Conservation (phyloP, 2,329 filamentous ascomycete species). For the Fusarium torreyae region DNA sequence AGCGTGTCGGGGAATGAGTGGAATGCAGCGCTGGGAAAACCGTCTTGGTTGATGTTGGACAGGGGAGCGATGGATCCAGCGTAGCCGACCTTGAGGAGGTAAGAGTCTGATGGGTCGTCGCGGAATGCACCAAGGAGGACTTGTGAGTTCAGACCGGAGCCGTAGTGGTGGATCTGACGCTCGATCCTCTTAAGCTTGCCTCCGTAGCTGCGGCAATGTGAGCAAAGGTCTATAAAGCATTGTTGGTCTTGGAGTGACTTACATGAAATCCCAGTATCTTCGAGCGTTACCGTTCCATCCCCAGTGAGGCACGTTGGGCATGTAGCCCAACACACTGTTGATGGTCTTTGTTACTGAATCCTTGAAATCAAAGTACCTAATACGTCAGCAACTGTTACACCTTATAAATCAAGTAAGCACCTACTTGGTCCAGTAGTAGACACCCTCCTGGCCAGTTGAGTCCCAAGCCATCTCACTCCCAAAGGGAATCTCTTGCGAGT, state of each 20-base stretch:
- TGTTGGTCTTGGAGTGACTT: slow-evolving; percentile 37
- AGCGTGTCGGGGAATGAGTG: slow-evolving; percentile 71
- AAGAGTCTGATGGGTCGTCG: slow-evolving; percentile 60
- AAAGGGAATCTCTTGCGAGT: slow-evolving; percentile 66
- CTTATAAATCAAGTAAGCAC: rapidly evolving
- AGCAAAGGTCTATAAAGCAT: not conserved
- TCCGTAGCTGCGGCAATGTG: slow-evolving; percentile 53
- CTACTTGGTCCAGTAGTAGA: slow-evolving; percentile 71
- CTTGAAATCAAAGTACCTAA: slow-evolving; percentile 64
- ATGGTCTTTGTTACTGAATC: slow-evolving; percentile 65
- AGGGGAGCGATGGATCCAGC: slow-evolving; percentile 68
- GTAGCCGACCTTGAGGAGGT: slow-evolving; percentile 69
- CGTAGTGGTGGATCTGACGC: slow-evolving; percentile 70
- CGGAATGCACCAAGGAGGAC: slow-evolving; percentile 69
- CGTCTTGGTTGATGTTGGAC: slow-evolving; percentile 69
- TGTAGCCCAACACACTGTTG: slow-evolving; percentile 69
- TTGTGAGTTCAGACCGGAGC: slow-evolving; percentile 70
- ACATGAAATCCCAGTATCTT: slow-evolving; percentile 73
- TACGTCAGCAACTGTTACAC: not conserved
- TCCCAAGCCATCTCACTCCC: slow-evolving; percentile 76
- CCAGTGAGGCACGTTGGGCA: slow-evolving; percentile 72
- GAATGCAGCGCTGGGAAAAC: slow-evolving; percentile 69
- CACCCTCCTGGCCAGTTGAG: slow-evolving; percentile 72
- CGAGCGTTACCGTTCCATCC: slow-evolving; percentile 74
- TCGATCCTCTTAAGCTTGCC: slow-evolving; percentile 61